These are phyloP conservation scores for Iodosphaeria phyllophila DNA, from an alignment of 2,329 filamentous ascomycete species.

Conservation along the genomic window DNA sequence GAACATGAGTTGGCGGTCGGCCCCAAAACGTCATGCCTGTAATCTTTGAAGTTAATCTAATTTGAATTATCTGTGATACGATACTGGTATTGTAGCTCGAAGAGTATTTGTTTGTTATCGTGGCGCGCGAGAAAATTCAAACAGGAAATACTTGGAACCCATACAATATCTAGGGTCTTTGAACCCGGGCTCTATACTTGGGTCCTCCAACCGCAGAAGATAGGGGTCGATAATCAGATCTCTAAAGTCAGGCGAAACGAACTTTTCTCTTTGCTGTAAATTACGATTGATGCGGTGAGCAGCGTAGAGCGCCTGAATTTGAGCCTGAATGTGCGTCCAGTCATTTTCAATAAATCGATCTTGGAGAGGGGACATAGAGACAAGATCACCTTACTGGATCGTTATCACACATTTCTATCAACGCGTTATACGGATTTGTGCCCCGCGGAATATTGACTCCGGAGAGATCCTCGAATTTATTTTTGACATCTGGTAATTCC, in stretches of 20 bases:
- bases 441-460: conserved; percentile 28
- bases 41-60: too few relatives aligned
- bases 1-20: conserved; percentile 55
- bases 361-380: conserved; percentile 1
- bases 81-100: too few relatives aligned
- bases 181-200: conserved; percentile 46
- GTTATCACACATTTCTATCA: conserved; percentile 49
- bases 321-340: conserved; percentile 22
- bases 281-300: conserved; percentile 61
- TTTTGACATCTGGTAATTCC: conserved; percentile 21
- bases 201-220: conserved; percentile 48
- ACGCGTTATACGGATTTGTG: conserved; percentile 58
- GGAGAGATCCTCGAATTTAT: conserved; percentile 35
- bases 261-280: conserved; percentile 52
- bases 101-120: too few relatives aligned
- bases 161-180: conserved; percentile 64
- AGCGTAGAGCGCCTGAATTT: conserved; percentile 56
- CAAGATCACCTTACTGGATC: conserved; percentile 35
- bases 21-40: conserved; percentile 92
- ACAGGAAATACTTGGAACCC: too few relatives aligned
- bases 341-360: not conserved
- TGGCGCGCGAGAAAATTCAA: too few relatives aligned
- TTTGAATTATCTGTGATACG: too few relatives aligned
- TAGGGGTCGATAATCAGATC: conserved; percentile 62
- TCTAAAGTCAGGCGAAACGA: conserved; percentile 47